Evolutionary conservation across 2,329 filamentous ascomycete species (phyloP).

Genomic region (Calonectria honghensis): DNA sequence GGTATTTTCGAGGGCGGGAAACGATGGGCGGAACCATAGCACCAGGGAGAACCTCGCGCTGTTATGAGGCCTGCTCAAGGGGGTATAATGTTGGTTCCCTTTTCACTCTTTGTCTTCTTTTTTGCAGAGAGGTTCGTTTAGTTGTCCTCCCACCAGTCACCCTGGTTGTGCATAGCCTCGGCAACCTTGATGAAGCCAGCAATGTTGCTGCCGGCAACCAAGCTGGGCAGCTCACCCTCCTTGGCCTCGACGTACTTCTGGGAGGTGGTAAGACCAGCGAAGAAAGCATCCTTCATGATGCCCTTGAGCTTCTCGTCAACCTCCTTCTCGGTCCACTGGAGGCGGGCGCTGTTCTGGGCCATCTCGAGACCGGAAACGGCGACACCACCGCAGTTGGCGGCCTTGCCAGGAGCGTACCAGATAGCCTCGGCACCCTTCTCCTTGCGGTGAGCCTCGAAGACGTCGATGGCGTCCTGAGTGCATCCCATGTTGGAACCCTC

Average conservation of each 20-base stretch:
- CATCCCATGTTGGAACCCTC: conserved; percentile 99
- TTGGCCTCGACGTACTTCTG: conserved; percentile 88
- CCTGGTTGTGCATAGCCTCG: conserved; percentile 95
- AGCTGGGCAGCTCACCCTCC: conserved; percentile 89
- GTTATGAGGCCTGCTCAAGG: conserved; percentile 52
- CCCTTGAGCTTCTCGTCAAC: conserved; percentile 92
- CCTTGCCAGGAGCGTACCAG: conserved; percentile 98
- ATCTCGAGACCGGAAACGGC: conserved; percentile 98
- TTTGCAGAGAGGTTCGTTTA: conserved; percentile 29
- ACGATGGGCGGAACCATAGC: conserved; percentile 36
- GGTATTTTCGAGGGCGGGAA: conserved; percentile 1
- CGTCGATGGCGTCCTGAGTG: conserved; percentile 94
- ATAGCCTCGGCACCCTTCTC: conserved; percentile 81
- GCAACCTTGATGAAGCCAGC: conserved; percentile 98
- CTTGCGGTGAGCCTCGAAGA: conserved; percentile 88
- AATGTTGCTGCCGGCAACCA: conserved; percentile 97
- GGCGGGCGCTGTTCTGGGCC: conserved; percentile 95
- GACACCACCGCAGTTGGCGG: conserved; percentile 97
- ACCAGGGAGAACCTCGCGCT: conserved; percentile 35
- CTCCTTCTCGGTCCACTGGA: conserved; percentile 91
- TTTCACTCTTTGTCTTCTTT: conserved; percentile 38
- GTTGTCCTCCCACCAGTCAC: conserved; percentile 84
- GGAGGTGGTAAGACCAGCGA: conserved; percentile 90
- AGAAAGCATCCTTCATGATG: conserved; percentile 97
- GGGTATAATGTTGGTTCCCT: conserved; percentile 41